Conservation (phyloP, 768 basidiomycete species). For the Amanita molliuscula region DNA sequence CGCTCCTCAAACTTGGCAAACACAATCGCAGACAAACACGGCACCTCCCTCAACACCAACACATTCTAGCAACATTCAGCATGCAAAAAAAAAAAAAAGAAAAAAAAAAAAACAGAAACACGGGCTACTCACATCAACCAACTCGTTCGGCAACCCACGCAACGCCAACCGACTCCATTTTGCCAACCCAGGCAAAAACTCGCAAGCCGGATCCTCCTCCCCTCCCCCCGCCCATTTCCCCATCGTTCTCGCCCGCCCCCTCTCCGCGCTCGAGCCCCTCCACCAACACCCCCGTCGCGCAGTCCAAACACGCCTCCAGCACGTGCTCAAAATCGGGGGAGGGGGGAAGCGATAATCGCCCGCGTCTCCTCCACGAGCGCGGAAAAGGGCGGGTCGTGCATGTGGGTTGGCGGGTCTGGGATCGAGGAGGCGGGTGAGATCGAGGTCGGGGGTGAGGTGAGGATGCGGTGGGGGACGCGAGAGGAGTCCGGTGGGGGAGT, state of each 20-base stretch:
- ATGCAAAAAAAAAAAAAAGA: background rate
- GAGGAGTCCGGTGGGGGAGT: slow-evolving; percentile 14
- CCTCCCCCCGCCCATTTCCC: slow-evolving; percentile 13
- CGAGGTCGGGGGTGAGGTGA: slow-evolving; percentile 8
- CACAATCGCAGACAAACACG: too few species aligned
- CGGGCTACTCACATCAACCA: slow-evolving; percentile 61
- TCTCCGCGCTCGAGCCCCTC: slow-evolving; percentile 53
- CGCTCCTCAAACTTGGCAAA: too few species aligned
- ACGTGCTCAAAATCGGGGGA: slow-evolving; percentile 65
- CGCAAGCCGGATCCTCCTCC: slow-evolving; percentile 57
- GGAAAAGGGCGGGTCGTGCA: slow-evolving; percentile 39
- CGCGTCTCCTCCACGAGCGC: slow-evolving; percentile 63
- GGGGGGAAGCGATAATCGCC: slow-evolving; percentile 42
- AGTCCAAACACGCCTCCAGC: slow-evolving; percentile 64
- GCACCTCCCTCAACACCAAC: slow-evolving; percentile 50
- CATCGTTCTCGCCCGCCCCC: too few species aligned
- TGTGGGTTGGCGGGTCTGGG: background rate
- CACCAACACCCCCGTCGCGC: slow-evolving; percentile 54
- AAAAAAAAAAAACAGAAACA: background rate
- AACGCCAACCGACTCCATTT: slow-evolving; percentile 67
- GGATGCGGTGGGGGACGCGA: background rate
- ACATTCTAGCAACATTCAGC: slow-evolving; percentile 37
- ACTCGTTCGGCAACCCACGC: slow-evolving; percentile 63
- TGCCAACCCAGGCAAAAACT: slow-evolving; percentile 73
- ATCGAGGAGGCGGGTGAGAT: background rate